Percentiles rank a stretch among this genome's conserved stretches.
phyloP scores from a whole-genome alignment of 129 eudicot species.

The Tagetes patula region DNA sequence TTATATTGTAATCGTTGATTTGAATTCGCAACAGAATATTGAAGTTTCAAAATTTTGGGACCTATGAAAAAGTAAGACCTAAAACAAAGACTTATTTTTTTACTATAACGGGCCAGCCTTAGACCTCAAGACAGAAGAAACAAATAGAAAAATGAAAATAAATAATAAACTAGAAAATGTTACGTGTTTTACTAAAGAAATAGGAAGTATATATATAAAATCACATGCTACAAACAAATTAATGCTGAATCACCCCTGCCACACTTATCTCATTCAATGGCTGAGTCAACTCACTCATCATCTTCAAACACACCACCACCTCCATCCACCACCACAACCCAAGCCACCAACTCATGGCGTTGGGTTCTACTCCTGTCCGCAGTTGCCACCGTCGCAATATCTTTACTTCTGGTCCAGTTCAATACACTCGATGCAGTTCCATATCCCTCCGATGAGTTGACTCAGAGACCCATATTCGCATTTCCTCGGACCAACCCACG shows the following conservation, averaged over 20 bases:
- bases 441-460: conserved; percentile 44
- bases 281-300: conserved; percentile 29
- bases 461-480: conserved; percentile 17
- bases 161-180: too few species aligned
- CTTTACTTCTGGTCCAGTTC: conserved; percentile 43
- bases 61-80: too few species aligned
- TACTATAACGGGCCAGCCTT: too few species aligned
- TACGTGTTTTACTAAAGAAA: too few species aligned
- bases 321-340: conserved; percentile 10
- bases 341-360: conserved; percentile 28
- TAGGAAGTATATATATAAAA: too few species aligned
- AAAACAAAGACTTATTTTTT: too few species aligned
- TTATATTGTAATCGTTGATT: too few species aligned
- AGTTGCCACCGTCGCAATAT: conserved; percentile 30
- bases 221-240: too few species aligned
- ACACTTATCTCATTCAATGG: conserved; percentile 3
- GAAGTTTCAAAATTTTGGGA: too few species aligned
- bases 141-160: too few species aligned
- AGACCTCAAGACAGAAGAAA: too few species aligned
- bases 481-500: conserved; percentile 36
- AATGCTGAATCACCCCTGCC: not conserved
- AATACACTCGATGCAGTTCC: conserved; percentile 73
- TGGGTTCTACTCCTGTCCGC: conserved; percentile 28
- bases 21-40: too few species aligned
- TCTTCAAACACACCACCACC: conserved; percentile 13